Evolutionary conservation across 169 alveolate genomes (phyloP), one percentile per base, ranked within the genome.

Genomic region (Cryptosporidium ubiquitum): DNA sequence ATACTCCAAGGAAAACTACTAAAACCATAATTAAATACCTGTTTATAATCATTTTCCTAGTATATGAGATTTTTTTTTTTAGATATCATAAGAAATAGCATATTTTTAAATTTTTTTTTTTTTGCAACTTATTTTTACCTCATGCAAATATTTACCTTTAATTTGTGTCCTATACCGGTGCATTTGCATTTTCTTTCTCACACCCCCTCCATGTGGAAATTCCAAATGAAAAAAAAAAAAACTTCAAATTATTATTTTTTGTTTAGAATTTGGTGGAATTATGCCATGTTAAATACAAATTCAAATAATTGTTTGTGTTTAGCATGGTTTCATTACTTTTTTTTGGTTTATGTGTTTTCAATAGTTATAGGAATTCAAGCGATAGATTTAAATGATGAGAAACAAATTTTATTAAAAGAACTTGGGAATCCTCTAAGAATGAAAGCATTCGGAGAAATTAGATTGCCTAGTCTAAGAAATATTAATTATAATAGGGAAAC

Each of bases 351-450:
- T 42, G 52, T 20, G n/a, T 23, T 55, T 55, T 55, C 3, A 10
- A 20, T 55, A 1, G 20, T 55, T 9, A 55, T 4, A 23, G 6
- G 66, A n/a, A 55, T 55, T 55, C n/a, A 55, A 55, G 66, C 35
- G 5, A 26, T 26, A 9, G 66, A 55, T n/a, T 26, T 55, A 35
- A 20, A 23, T 3, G 66, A 55, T 10, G 37, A 55, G 7, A 23
- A 23, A 23, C 37, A n/a, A 26, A 26, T 23, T 3, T 6, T 9
- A 12, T 7, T 73, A 16, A 58, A 5, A 39, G 85, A 73, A 69
- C 70, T 73, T 16, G 42, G 61, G 5, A 57, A 14, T 5, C 70
- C 85, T 5, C 37, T 73, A 35, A 29, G 69, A 73, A 26, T 73
- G 37, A 58, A 55, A 20, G 16, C 69, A 26, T 23, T 73, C 18